Percentiles rank a stretch among this genome's conserved stretches.
phyloP scores from a whole-genome alignment of 805 yeast genomes.

The Candida quercuum region DNA sequence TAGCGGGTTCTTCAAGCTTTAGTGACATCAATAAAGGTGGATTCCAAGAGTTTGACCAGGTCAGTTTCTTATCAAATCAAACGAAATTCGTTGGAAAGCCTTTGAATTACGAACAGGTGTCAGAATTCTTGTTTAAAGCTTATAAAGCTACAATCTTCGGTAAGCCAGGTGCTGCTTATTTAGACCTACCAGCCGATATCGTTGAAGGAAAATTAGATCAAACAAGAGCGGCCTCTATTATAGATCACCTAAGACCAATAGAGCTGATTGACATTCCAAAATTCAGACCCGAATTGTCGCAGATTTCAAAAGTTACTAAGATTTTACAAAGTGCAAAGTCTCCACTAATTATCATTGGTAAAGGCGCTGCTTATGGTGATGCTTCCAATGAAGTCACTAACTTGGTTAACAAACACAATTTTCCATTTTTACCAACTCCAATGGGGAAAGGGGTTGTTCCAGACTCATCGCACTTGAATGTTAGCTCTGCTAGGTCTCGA shows the following conservation, averaged over 20 bases:
- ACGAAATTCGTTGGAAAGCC: conserved; percentile 50
- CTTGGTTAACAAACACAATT: conserved; percentile 35
- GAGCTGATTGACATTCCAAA: conserved; percentile 22
- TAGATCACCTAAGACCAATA: conserved; percentile 6
- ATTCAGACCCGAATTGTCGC: conserved; percentile 29
- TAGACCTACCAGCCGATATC: conserved; percentile 61
- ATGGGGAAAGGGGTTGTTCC: conserved; percentile 72
- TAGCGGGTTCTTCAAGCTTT: conserved; percentile 57
- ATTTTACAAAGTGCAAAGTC: conserved; percentile 30
- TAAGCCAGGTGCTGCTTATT: conserved; percentile 54
- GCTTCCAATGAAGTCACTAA: conserved; percentile 34
- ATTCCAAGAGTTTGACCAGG: conserved; percentile 68
- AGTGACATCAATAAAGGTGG: conserved; percentile 52
- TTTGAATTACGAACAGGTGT: conserved; percentile 27
- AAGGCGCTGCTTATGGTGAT: conserved; percentile 51
- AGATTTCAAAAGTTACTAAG: conserved; percentile 31
- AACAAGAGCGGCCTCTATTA: conserved; percentile 2
- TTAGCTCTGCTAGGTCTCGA: conserved; percentile 60
- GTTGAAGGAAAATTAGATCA: conserved; percentile 26
- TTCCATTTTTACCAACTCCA: conserved; percentile 68
- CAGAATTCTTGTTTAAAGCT: conserved; percentile 39
- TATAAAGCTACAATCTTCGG: conserved; percentile 42
- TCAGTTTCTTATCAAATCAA: conserved; percentile 40
- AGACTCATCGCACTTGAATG: conserved; percentile 42
- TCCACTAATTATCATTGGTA: conserved; percentile 59